These are phyloP conservation scores for Hyphopichia burtonii DNA, from an alignment of 1,139 yeast genomes.

Conservation along the genomic window DNA sequence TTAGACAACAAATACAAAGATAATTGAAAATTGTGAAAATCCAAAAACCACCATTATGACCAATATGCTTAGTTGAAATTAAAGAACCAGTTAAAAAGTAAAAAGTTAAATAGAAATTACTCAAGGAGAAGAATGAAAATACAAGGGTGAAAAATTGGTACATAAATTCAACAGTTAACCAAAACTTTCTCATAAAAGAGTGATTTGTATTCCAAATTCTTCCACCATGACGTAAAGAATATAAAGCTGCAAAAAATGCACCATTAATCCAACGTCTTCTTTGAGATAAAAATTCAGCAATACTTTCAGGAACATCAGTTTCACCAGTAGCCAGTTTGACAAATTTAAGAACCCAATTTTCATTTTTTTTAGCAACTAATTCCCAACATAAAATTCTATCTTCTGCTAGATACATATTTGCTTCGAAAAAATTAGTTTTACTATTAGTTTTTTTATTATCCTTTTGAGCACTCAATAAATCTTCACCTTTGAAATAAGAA, in stretches of 20 bases:
- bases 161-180: constrained; percentile 77
- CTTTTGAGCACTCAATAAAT: constrained; percentile 35
- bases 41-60: constrained; percentile 72
- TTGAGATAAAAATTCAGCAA: constrained; percentile 90
- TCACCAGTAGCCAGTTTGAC: constrained; percentile 95
- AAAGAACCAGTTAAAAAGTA: constrained; percentile 91
- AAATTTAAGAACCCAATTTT: constrained; percentile 89
- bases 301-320: constrained; percentile 92
- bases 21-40: constrained; percentile 83
- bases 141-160: constrained; percentile 76
- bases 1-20: constrained; percentile 72
- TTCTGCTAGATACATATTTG: constrained; percentile 96
- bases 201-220: constrained; percentile 90
- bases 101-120: constrained; percentile 87
- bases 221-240: constrained; percentile 73
- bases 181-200: constrained; percentile 68
- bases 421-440: constrained; percentile 77
- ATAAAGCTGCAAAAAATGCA: constrained; percentile 93
- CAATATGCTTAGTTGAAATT: constrained; percentile 50
- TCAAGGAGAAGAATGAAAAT: constrained; percentile 86
- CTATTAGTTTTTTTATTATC: constrained; percentile 32
- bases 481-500: constrained; percentile 89
- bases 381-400: constrained; percentile 98
- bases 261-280: constrained; percentile 98
- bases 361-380: constrained; percentile 80